A percentile compares a stretch with the other conserved stretches of the same genome.
These are phyloP conservation scores for Lichtheimia ornata DNA, from an alignment of 371 early-diverging fungal species.

Conservation along the genomic window DNA sequence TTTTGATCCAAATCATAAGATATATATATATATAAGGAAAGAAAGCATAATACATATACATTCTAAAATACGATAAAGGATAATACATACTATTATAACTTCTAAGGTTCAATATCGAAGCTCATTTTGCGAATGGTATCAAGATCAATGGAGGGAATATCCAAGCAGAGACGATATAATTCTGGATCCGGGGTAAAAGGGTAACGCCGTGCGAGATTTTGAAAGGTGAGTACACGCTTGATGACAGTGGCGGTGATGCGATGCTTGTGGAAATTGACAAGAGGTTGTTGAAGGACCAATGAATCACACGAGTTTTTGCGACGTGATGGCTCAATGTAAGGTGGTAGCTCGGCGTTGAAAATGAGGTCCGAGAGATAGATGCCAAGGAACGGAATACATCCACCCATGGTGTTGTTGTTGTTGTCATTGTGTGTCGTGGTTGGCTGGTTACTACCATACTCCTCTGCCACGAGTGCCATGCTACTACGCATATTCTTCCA, in stretches of 20 bases:
- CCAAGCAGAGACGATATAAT: conserved; percentile 38
- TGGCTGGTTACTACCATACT: conserved; percentile 44
- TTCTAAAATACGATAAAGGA: neutral
- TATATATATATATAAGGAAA: neutral
- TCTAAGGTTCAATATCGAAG: conserved; percentile 14
- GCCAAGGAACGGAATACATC: conserved; percentile 65
- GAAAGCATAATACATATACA: neutral
- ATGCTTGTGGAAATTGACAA: conserved; percentile 68
- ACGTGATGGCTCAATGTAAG: conserved; percentile 41
- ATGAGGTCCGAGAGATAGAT: conserved; percentile 70
- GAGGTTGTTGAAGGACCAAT: conserved; percentile 38
- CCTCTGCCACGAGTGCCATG: conserved; percentile 63
- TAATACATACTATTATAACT: neutral
- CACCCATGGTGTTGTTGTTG: conserved; percentile 39
- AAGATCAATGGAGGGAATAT: conserved; percentile 34
- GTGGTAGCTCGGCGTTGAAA: conserved; percentile 64
- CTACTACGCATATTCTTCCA: conserved; percentile 69
- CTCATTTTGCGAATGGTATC: conserved; percentile 38
- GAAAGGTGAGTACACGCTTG: conserved; percentile 63
- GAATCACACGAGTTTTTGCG: conserved; percentile 14
- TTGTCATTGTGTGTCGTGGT: conserved; percentile 13
- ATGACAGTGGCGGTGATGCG: conserved; percentile 66
- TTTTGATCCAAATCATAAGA: no score
- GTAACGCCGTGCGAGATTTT: conserved; percentile 58
- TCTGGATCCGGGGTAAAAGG: conserved; percentile 52